These are phyloP conservation scores for Pseudogymnoascus sp. DNA, from an alignment of 2,329 filamentous ascomycete genomes.

Conservation along the genomic window DNA sequence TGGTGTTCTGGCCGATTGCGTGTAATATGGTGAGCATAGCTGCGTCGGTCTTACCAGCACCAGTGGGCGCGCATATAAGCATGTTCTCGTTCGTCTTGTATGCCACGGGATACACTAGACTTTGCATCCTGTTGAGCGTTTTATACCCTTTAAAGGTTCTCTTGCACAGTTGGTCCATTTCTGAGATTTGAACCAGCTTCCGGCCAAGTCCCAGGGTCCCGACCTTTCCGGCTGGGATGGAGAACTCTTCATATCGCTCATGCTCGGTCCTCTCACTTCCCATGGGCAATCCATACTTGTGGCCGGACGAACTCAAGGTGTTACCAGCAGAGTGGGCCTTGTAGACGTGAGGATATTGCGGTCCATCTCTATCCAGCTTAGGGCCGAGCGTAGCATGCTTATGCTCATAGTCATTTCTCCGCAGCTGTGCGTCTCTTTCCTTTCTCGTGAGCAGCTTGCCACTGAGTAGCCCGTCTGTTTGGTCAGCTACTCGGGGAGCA, in stretches of 20 bases:
- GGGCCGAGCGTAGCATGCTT: slow-evolving; percentile 67
- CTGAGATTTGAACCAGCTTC: slow-evolving; percentile 67
- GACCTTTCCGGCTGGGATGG: slow-evolving; percentile 72
- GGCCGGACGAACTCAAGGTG: slow-evolving; percentile 67
- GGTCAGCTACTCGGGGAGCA: slow-evolving; percentile 32
- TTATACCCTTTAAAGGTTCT: slow-evolving; percentile 95
- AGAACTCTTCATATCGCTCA: slow-evolving; percentile 75
- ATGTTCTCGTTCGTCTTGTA: slow-evolving; percentile 97
- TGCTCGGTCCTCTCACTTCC: slow-evolving; percentile 65
- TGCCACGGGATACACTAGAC: slow-evolving; percentile 86
- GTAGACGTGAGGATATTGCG: slow-evolving; percentile 90
- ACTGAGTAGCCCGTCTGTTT: slow-evolving; percentile 32
- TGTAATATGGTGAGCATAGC: slow-evolving; percentile 95
- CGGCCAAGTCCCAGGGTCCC: slow-evolving; percentile 64
- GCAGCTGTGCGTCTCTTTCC: slow-evolving; percentile 71
- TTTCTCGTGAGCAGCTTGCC: slow-evolving; percentile 60
- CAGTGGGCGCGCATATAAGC: slow-evolving; percentile 95
- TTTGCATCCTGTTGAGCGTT: slow-evolving; percentile 94
- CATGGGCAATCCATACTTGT: slow-evolving; percentile 71
- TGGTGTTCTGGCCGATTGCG: slow-evolving; percentile 75
- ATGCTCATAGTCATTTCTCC: slow-evolving; percentile 69
- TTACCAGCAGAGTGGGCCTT: slow-evolving; percentile 77
- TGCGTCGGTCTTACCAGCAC: slow-evolving; percentile 95
- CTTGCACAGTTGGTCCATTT: slow-evolving; percentile 80
- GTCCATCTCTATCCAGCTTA: slow-evolving; percentile 59